Base-by-base conservation (phyloP, 192 early-diverging fungal species). In the Entomortierella parvispora region DNA sequence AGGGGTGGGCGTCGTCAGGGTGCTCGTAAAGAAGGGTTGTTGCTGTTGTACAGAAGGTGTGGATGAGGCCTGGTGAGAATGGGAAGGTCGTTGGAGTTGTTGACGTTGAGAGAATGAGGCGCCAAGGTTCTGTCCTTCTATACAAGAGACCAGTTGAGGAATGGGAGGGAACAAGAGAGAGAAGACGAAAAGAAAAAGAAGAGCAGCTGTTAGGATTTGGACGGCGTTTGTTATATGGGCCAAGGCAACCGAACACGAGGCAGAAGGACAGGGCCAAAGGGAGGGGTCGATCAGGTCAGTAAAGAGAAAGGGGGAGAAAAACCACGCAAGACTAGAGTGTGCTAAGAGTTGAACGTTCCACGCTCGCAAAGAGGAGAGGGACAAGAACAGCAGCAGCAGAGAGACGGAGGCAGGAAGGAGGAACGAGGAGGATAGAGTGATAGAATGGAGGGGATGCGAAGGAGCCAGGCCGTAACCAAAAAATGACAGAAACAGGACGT, bases 61-160 rank as follows among this genome's bases (percentile, higher is more conserved):
- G 43, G 15, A 26, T 37, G 32, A 26, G 33, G 28, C 40, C 58
- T 23, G 46, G 44, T 51, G 60, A n/a, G 47, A 48, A 37, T 78
- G 71, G 43, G 33, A 43, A 29, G n/a, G 50, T 37, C 31, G 43
- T 34, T 31, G 63, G 3, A n/a, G 26, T 10, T 45, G 50, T 44
- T 34, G 69, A 10, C 23, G 58, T 43, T 47, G 65, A 25, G 65
- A 34, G 44, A 50, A 65, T 17, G 47, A n/a, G 45, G 45, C 64
- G 28, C 60, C 60, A 31, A 77, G 65, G 18, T 46, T 52, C 34
- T 60, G 66, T 44, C 53, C 22, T 26, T 77, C 74, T 77, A 77
- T 44, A 23, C 20, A 5, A 14, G 42, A 44, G 23, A 20, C n/a
- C 23, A 11, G 57, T 26, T n/a, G 20, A 58, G 42, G 23, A 62